These are phyloP conservation scores for Auricularia sp. DNA, from an alignment of 768 basidiomycete species.

Conservation along the genomic window DNA sequence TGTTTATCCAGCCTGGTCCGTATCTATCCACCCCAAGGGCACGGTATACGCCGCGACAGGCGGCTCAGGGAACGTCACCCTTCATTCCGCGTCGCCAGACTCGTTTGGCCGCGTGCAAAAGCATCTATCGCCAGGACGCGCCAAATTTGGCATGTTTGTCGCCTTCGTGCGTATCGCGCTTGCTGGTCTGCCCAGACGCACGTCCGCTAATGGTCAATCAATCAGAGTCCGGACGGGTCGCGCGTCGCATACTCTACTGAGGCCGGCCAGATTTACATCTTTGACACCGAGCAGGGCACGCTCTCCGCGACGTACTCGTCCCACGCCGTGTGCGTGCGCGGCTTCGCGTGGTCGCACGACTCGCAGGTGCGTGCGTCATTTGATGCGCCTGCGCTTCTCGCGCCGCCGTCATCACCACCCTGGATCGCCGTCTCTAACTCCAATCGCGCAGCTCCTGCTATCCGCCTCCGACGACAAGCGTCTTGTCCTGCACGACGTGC, in stretches of 20 bases:
- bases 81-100: conserved; percentile 59
- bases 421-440: background rate
- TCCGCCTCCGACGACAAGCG: conserved; percentile 91
- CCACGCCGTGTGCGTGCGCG: conserved; percentile 84
- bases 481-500: conserved; percentile 82
- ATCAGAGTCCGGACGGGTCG: conserved; percentile 79
- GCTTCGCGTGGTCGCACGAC: conserved; percentile 82
- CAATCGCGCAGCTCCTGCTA: conserved; percentile 53
- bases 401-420: background rate
- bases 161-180: conserved; percentile 7
- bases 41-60: conserved; percentile 68
- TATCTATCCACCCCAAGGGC: conserved; percentile 68
- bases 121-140: conserved; percentile 53
- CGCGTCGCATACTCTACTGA: conserved; percentile 76
- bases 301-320: conserved; percentile 67
- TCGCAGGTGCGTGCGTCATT: conserved; percentile 50
- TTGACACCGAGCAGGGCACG: conserved; percentile 62
- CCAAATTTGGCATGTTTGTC: conserved; percentile 70
- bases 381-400: background rate
- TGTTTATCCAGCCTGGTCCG: conserved; percentile 56
- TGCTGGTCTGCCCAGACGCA: background rate
- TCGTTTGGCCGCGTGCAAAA: conserved; percentile 57
- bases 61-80: conserved; percentile 55
- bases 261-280: conserved; percentile 78
- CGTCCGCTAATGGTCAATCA: background rate